phyloP scores from a whole-genome alignment of 331 rosid species.

The Malus hybrid region DNA sequence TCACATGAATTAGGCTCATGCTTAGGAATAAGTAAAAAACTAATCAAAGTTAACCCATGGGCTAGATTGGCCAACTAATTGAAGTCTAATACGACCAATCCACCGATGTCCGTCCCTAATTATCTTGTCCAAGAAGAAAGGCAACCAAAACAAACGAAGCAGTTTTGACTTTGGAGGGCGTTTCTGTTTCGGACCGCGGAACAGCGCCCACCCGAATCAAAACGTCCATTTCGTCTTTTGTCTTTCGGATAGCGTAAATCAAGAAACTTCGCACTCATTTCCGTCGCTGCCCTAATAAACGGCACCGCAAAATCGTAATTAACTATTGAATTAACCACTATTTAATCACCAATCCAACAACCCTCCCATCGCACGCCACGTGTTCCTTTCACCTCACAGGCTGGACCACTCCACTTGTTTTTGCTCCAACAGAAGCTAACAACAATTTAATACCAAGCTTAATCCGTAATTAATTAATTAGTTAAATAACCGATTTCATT shows the following conservation, averaged over 20 bases:
- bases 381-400: not conserved
- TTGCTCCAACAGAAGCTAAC: not conserved
- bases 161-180: not conserved
- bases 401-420: not conserved
- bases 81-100: too few relatives aligned
- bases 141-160: not conserved
- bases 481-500: too few relatives aligned
- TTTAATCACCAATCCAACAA: too few relatives aligned
- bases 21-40: too few relatives aligned
- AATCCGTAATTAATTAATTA: not conserved
- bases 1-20: too few relatives aligned
- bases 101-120: too few relatives aligned
- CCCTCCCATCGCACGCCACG: slow-evolving; percentile 13
- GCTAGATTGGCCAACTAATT: too few relatives aligned
- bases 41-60: too few relatives aligned
- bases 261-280: not conserved
- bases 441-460: not conserved
- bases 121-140: not conserved
- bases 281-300: not conserved
- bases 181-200: not conserved
- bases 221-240: not conserved
- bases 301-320: not conserved
- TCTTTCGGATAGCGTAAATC: not conserved
- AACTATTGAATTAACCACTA: not conserved
- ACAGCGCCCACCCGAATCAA: not conserved